phyloP scores from a whole-genome alignment of 2,329 filamentous ascomycete species.

The Coniochaeta sp. region DNA sequence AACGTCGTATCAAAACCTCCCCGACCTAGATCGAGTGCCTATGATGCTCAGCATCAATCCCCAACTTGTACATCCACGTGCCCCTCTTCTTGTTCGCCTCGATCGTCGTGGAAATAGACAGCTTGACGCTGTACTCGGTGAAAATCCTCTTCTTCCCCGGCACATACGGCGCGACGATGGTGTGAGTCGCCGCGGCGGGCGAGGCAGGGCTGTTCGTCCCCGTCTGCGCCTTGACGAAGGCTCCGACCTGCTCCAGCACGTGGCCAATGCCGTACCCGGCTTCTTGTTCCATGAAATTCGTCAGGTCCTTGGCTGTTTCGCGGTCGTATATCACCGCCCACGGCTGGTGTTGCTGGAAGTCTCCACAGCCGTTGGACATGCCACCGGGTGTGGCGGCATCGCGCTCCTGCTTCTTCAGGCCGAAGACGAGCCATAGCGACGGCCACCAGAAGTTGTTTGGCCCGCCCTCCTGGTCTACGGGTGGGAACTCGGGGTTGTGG shows the following conservation, averaged over 20 bases:
- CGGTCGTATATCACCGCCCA: not conserved
- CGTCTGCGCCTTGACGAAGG: not conserved
- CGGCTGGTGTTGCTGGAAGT: not conserved
- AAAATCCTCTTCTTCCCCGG: not conserved
- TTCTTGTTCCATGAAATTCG: not conserved
- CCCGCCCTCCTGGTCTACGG: not conserved
- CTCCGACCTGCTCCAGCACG: not conserved
- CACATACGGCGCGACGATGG: not conserved
- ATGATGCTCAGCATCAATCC: not conserved
- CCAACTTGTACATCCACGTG: not conserved
- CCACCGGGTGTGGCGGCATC: not conserved
- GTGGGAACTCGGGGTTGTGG: not conserved
- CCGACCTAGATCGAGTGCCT: not conserved
- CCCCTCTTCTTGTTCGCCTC: not conserved
- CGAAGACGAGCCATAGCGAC: not conserved
- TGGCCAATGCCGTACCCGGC: not conserved
- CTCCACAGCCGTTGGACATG: not conserved
- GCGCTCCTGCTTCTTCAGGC: not conserved
- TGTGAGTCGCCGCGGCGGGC: not conserved
- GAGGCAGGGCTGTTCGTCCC: not conserved
- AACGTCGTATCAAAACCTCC: not conserved
- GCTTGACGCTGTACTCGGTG: not conserved
- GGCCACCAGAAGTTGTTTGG: slow-evolving; percentile 1
- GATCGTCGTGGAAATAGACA: not conserved
- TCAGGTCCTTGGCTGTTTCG: not conserved